Evolutionary conservation across 257 asterid genomes (phyloP).

Genomic region (Orobanche coerulescens): DNA sequence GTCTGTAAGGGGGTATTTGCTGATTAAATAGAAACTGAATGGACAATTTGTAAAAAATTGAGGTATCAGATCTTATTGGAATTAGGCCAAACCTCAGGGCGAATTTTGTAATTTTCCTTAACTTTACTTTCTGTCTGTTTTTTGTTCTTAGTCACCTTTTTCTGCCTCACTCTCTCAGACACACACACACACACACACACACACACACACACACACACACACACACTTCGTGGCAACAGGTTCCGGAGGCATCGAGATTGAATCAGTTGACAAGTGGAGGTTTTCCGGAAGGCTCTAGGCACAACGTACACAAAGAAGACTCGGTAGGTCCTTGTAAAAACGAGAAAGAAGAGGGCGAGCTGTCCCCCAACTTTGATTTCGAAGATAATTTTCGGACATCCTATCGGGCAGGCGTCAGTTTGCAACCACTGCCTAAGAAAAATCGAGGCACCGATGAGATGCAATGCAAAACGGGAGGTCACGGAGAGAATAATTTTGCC

Average conservation of each 20-base stretch:
- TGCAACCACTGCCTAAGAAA: conserved; percentile 35
- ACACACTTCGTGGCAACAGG: conserved; percentile 34
- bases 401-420: conserved; percentile 40
- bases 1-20: neutral
- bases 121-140: neutral
- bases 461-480: conserved; percentile 43
- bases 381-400: conserved; percentile 60
- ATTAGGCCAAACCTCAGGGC: neutral
- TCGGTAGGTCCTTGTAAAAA: conserved; percentile 40
- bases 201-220: too few species aligned
- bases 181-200: too few species aligned
- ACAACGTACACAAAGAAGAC: conserved; percentile 35
- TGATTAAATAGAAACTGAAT: neutral
- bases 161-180: neutral
- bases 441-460: conserved; percentile 29
- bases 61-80: neutral
- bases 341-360: conserved; percentile 91
- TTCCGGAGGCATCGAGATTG: conserved; percentile 32
- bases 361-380: conserved; percentile 70
- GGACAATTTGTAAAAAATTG: neutral
- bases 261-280: conserved; percentile 43
- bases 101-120: neutral
- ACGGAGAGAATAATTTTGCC: conserved; percentile 37
- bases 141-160: neutral
- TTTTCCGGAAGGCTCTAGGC: conserved; percentile 43